Conservation (phyloP, 2,329 filamentous ascomycete species). For the Bipolaris gigantea region DNA sequence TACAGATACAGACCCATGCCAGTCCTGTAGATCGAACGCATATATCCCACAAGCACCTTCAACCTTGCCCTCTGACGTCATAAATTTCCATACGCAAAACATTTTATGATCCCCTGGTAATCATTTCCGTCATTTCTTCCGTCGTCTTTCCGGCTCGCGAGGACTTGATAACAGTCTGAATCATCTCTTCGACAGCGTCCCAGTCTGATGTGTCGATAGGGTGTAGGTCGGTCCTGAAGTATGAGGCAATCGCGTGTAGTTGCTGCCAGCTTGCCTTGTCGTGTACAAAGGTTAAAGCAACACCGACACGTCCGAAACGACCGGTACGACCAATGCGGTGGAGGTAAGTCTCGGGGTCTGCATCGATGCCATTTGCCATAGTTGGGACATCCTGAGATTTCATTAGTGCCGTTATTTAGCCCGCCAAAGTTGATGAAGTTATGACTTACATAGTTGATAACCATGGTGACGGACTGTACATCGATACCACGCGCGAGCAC, state of each 20-base stretch:
- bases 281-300: constrained; percentile 92
- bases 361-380: constrained; percentile 60
- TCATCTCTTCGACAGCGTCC: constrained; percentile 82
- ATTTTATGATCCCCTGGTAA: constrained; percentile 9
- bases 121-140: constrained; percentile 42
- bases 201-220: constrained; percentile 84
- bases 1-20: neutral
- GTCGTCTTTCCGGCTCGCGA: constrained; percentile 47
- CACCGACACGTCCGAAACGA: constrained; percentile 93
- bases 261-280: constrained; percentile 80
- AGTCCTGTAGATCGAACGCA: neutral
- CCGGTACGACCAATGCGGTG: constrained; percentile 97
- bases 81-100: neutral
- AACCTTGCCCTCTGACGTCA: neutral
- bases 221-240: constrained; percentile 80
- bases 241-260: constrained; percentile 75
- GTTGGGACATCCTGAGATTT: constrained; percentile 57
- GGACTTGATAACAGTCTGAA: constrained; percentile 64
- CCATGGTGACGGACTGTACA: constrained; percentile 88
- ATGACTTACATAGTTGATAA: constrained; percentile 80
- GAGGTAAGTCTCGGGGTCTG: constrained; percentile 93
- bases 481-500: constrained; percentile 96
- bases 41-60: neutral
- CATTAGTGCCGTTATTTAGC: constrained; percentile 15
- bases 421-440: neutral